Evolutionary conservation across 1,284 basidiomycete genomes (phyloP), one percentile per base, ranked within the genome.

Genomic region (Lentinus polychrous): DNA sequence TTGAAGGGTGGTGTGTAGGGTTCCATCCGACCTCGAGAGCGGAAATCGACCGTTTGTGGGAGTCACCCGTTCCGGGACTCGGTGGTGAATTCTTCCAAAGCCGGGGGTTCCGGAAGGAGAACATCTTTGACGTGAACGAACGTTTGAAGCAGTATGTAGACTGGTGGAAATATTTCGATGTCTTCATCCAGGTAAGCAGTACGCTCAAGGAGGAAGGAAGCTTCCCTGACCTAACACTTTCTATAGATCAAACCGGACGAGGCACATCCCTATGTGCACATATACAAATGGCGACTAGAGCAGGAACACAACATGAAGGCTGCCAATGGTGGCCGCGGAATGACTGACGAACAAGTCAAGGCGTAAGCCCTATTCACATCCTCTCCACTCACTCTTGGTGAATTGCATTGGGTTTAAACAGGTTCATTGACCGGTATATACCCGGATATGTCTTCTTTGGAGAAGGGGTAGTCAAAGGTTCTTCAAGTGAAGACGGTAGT

Each of bases 271-370:
- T 80, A 83, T 51, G 69, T 72, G 27, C 69, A 81, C 49, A 71
- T 88, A 27, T 88, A 86, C 64, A 75, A 73, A 53, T 94, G 92
- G 93, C 74, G 92, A 17, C 65, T 88, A 20, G 74, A 95, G 62
- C 92, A 94, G 64, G 93, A 96, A 59, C 88, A 86, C 50, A 60
- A 76, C 45, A 94, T 95, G 91, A 94, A 92, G 63, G 71, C 76
- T 0, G 62, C 62, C 35, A 94, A 92, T 53, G 91, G 90, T 39
- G 91, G 91, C 3, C 71, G 71, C 40, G 92, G 92, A 2, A 94
- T 96, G 93, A 74, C 81, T 0, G 91, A 94, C 57, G 79, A 77
- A 55, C 77, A 75, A 60, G 90, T 95, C 23, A 80, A 79, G 61
- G 66, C 64, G 77, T 94, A 67, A 56, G 79, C 70, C 20, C 32